These are phyloP conservation scores for Trypanosoma avium DNA, from an alignment of 208 protist genomes.

Conservation along the genomic window DNA sequence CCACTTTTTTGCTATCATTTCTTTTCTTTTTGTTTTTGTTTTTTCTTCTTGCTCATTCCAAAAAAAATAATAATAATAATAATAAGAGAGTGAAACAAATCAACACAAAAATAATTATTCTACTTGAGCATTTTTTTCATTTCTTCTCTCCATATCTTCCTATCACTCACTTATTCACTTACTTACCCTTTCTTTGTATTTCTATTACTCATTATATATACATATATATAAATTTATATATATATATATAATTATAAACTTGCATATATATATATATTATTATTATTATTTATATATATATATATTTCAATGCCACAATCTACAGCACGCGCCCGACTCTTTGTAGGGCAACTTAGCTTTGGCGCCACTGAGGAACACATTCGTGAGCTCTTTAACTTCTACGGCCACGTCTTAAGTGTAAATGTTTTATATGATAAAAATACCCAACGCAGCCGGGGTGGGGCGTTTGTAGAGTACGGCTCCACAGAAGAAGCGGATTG, in stretches of 20 bases:
- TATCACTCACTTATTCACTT: background rate
- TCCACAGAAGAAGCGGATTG: constrained; percentile 71
- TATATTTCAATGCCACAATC: constrained; percentile 1
- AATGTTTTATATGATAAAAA: constrained; percentile 65
- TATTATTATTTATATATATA: background rate
- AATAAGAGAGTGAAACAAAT: too few species aligned
- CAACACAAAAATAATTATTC: too few species aligned
- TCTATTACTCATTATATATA: too few species aligned
- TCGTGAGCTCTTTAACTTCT: constrained; percentile 68
- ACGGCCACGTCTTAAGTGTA: constrained; percentile 67
- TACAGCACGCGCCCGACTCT: constrained; percentile 39
- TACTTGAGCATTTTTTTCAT: too few species aligned
- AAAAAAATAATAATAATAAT: too few species aligned
- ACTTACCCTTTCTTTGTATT: background rate
- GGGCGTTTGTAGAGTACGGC: constrained; percentile 71
- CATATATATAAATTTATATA: too few species aligned
- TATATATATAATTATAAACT: background rate
- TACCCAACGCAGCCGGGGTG: constrained; percentile 44
- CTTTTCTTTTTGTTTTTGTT: too few species aligned
- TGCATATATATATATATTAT: background rate
- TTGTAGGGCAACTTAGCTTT: constrained; percentile 77
- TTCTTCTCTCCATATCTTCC: too few species aligned
- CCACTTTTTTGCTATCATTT: too few species aligned
- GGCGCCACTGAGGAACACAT: constrained; percentile 67
- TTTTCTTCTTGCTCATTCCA: too few species aligned